Conservation (phyloP, 495 filamentous ascomycete species). For the Tetracladium marchalianum region DNA sequence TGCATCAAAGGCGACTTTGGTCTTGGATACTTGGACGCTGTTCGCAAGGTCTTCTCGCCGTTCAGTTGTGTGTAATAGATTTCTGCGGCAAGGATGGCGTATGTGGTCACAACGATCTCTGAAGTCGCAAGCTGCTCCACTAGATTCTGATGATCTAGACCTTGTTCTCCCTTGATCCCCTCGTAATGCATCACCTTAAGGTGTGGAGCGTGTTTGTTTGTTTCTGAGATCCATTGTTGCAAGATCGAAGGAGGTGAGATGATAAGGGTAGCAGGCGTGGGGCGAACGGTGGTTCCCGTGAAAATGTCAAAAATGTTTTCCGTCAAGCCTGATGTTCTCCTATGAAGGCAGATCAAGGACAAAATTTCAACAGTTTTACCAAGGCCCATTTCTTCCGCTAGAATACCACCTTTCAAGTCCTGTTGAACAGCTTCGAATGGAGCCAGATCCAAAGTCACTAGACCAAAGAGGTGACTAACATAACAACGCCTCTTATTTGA, state of each 20-base stretch:
- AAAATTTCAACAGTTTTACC: slow-evolving; percentile 92
- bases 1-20: slow-evolving; percentile 65
- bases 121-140: slow-evolving; percentile 42
- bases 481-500: slow-evolving; percentile 38
- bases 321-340: slow-evolving; percentile 15
- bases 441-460: slow-evolving; percentile 42
- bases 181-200: slow-evolving; percentile 29
- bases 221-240: slow-evolving; percentile 80
- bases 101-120: slow-evolving; percentile 84
- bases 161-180: slow-evolving; percentile 19
- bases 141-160: slow-evolving; percentile 29
- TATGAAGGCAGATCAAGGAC: slow-evolving; percentile 60
- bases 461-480: slow-evolving; percentile 55
- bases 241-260: slow-evolving; percentile 74
- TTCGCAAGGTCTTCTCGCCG: slow-evolving; percentile 56
- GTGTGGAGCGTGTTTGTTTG: slow-evolving; percentile 43
- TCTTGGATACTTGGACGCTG: slow-evolving; percentile 54
- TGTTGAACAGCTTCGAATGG: slow-evolving; percentile 32
- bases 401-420: slow-evolving; percentile 50
- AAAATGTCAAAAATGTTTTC: slow-evolving; percentile 19
- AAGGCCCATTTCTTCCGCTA: slow-evolving; percentile 95
- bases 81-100: slow-evolving; percentile 65
- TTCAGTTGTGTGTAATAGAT: slow-evolving; percentile 61
- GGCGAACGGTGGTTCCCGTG: slow-evolving; percentile 25
- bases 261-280: slow-evolving; percentile 66